phyloP scores from a whole-genome alignment of 2,329 filamentous ascomycete species.

The Colletotrichum siamense region DNA sequence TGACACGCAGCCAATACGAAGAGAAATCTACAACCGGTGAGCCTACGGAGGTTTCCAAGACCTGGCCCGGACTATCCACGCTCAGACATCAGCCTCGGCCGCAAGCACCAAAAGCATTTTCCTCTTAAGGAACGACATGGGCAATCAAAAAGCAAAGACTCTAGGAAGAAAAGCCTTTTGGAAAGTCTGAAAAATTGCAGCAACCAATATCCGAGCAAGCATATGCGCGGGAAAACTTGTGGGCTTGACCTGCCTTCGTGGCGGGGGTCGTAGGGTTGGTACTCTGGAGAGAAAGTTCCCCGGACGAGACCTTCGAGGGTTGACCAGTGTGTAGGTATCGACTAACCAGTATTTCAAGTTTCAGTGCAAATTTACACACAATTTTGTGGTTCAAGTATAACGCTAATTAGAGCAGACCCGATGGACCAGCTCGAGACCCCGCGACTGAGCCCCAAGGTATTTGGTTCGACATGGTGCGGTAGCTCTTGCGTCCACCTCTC shows the following conservation, averaged over 20 bases:
- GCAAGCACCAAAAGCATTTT: neutral
- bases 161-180: neutral
- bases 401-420: neutral
- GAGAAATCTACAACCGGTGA: neutral
- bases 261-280: neutral
- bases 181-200: neutral
- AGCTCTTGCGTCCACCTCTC: neutral
- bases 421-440: neutral
- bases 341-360: neutral
- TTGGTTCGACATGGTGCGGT: neutral
- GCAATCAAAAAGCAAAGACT: neutral
- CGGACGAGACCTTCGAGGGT: neutral
- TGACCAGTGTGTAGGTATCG: neutral
- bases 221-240: neutral
- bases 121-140: neutral
- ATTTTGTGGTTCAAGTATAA: neutral
- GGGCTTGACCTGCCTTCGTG: neutral
- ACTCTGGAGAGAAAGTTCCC: neutral
- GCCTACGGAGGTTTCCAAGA: neutral
- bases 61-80: neutral
- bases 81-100: neutral
- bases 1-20: constrained; percentile 4
- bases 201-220: neutral
- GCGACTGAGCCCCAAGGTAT: neutral
- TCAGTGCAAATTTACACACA: neutral